Evolutionary conservation across 768 basidiomycete species (phyloP).

Genomic region (Tricholoma matsutake): DNA sequence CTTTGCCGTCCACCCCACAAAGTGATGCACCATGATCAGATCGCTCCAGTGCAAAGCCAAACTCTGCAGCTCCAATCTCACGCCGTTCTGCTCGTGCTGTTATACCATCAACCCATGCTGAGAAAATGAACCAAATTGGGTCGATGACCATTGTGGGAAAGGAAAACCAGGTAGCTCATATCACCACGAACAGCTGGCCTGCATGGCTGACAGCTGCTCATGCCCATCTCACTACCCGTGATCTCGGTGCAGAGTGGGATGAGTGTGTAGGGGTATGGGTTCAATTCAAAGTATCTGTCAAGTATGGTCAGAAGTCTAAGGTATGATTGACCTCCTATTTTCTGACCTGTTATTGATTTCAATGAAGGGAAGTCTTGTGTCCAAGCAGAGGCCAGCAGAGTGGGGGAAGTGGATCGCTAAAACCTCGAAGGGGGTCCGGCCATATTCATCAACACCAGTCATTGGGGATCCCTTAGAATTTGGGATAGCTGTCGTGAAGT

Average conservation of each 20-base stretch:
- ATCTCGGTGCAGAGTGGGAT: conserved; percentile 10
- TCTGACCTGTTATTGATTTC: not conserved
- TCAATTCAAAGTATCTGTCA: not conserved
- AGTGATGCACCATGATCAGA: not conserved
- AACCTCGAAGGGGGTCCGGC: not conserved
- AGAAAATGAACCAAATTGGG: conserved; percentile 9
- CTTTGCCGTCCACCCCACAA: not conserved
- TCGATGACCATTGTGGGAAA: not conserved
- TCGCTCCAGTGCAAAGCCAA: not conserved
- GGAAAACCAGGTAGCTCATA: conserved; percentile 3
- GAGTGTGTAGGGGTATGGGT: conserved; percentile 9
- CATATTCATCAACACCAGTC: conserved; percentile 5
- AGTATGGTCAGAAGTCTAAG: not conserved
- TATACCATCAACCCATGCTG: conserved; percentile 1
- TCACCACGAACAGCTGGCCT: not conserved
- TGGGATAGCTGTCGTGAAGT: conserved; percentile 9
- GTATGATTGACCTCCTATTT: not conserved
- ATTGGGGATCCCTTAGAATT: conserved; percentile 14
- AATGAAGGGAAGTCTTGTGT: not conserved
- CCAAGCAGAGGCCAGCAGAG: conserved; percentile 8
- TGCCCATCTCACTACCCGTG: conserved; percentile 4
- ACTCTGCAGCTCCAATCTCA: not conserved
- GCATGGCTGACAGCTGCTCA: conserved; percentile 1
- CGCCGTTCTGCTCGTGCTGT: not conserved
- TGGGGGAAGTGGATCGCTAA: conserved; percentile 14